Base-by-base conservation (phyloP, 805 yeast species). In the Candida nonsorbophila region DNA sequence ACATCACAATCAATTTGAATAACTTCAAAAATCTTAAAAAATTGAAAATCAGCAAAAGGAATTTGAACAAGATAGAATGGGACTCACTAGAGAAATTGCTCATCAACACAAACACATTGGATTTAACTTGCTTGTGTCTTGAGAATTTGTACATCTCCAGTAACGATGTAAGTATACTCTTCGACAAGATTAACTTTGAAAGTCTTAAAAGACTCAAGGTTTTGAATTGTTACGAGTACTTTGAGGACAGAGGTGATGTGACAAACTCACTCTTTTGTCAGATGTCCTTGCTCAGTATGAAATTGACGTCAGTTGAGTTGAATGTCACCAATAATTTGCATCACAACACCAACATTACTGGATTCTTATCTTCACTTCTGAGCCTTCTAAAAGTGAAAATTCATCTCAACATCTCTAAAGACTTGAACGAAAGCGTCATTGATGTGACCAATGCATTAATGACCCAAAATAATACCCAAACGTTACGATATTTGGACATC, bases 41-140 rank as follows among this genome's bases (percentile, higher is more conserved):
- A n/a, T 33, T 49, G 13, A 40, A 39, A 11, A 36, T 49, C 14
- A 36, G 34, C 6, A 39, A 39, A 19, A 39, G 36, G 20, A 39
- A 29, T 12, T 16, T 39, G 10, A n/a, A 36, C 3, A 27, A 30
- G 8, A 16, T 31, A 8, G 44, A 39, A 24, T n/a, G n/a, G n/a
- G 44, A 39, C 29, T 13, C 25, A 7, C 14, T 39, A 20, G 19
- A 28, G 11, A 34, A 34, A 18, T 16, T 39, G 6, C 30, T 39
- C 8, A 36, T 28, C 8, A 36, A 39, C 21, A 12, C 12, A 4
- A 15, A 13, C 6, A 22, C 20, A 2, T 28, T 39, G 14, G 18
- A 27, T 9, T 31, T 39, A 7, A 22, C 20, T 2, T 27, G 28
- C 9, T 25, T 39, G 9, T 29, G 31, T 11, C 31, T 39, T 11